These are phyloP conservation scores for Erysimum cheiranthoides DNA, from an alignment of 345 rosid genomes.

Conservation along the genomic window DNA sequence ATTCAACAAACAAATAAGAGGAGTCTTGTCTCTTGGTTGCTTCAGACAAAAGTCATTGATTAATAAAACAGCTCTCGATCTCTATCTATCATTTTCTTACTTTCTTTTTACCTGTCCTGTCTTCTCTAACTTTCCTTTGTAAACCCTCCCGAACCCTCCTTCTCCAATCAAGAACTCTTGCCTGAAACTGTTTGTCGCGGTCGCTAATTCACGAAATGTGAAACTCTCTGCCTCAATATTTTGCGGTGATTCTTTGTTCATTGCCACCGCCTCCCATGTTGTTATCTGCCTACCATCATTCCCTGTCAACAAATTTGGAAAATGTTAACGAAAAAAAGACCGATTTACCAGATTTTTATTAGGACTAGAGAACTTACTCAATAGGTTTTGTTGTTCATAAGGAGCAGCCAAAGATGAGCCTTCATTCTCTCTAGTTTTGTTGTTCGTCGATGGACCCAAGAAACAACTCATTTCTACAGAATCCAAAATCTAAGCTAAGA, in stretches of 20 bases:
- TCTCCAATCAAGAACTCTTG: constrained; percentile 83
- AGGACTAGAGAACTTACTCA: constrained; percentile 4
- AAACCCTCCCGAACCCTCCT: constrained; percentile 94
- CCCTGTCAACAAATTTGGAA: constrained; percentile 25
- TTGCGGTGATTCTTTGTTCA: constrained; percentile 34
- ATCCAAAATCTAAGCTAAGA: constrained; percentile 2
- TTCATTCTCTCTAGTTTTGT: constrained; percentile 27
- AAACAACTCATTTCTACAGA: constrained; percentile 35
- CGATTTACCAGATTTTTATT: not conserved
- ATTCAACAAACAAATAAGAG: constrained; percentile 15
- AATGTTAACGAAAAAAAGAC: not conserved
- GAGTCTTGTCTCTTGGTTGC: constrained; percentile 9
- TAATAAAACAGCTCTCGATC: not conserved
- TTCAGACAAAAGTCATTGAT: constrained; percentile 5
- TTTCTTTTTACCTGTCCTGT: constrained; percentile 60
- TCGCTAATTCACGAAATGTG: constrained; percentile 80
- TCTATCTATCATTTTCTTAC: constrained; percentile 2
- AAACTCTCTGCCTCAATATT: constrained; percentile 65
- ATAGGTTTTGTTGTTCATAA: constrained; percentile 20
- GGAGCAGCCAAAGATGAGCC: constrained; percentile 12
- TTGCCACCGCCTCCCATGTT: constrained; percentile 2
- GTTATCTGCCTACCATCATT: not conserved
- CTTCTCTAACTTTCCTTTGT: constrained; percentile 70
- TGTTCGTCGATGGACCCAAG: constrained; percentile 24
- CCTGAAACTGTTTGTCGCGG: constrained; percentile 76